phyloP scores from a whole-genome alignment of 2,329 filamentous ascomycete species.

The Hypoxylon sp. region DNA sequence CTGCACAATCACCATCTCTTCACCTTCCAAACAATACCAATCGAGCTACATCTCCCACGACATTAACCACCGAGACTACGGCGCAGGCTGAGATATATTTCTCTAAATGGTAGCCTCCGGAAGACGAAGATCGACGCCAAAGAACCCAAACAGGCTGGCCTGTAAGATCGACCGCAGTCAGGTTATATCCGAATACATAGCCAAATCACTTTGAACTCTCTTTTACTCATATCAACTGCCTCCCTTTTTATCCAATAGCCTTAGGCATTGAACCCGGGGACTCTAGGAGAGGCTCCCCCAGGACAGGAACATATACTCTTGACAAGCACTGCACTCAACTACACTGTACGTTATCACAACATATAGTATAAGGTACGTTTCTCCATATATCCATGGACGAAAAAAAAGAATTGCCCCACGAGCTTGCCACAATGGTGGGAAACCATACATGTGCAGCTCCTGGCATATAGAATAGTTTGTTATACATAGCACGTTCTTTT shows the following conservation, averaged over 20 bases:
- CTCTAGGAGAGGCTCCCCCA: neutral
- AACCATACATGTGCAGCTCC: constrained; percentile 11
- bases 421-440: constrained; percentile 24
- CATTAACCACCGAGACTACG: constrained; percentile 24
- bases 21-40: constrained; percentile 22
- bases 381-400: constrained; percentile 7
- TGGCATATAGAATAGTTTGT: constrained; percentile 30
- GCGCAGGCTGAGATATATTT: constrained; percentile 14
- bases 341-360: constrained; percentile 8
- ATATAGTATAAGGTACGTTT: constrained; percentile 36
- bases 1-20: constrained; percentile 19
- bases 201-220: constrained; percentile 11
- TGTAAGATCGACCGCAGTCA: constrained; percentile 22
- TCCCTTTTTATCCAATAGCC: constrained; percentile 17
- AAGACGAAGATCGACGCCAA: constrained; percentile 9
- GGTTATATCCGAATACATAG: constrained; percentile 20
- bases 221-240: neutral
- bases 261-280: neutral
- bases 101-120: constrained; percentile 5
- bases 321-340: constrained; percentile 12
- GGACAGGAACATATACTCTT: neutral
- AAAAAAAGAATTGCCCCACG: constrained; percentile 14
- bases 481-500: constrained; percentile 35
- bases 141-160: constrained; percentile 28
- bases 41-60: constrained; percentile 15